A percentile compares a stretch with the other conserved stretches of the same genome.
Evolutionary conservation across 163 green algal species (phyloP).

Genomic region (Prototheca wickerhamii): DNA sequence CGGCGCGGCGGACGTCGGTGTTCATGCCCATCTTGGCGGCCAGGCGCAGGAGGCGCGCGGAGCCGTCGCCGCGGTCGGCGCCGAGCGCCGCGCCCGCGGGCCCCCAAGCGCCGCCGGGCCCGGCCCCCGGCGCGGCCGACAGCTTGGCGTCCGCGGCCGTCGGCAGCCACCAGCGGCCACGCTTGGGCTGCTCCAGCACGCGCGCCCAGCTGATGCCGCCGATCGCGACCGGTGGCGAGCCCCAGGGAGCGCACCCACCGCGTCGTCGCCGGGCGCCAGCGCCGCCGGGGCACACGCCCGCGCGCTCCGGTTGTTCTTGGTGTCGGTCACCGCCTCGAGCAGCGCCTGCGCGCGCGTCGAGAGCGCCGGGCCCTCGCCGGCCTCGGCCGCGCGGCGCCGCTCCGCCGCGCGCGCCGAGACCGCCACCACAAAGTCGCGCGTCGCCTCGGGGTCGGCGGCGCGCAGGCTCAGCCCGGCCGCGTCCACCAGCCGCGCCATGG

Average conservation of each 20-base stretch:
- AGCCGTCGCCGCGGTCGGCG: constrained; percentile 5
- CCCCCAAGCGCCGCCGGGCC: no score
- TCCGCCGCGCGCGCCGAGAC: constrained; percentile 47
- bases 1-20: constrained; percentile 70
- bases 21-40: constrained; percentile 82
- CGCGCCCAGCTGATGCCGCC: background rate
- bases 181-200: background rate
- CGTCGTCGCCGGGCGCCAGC: no score
- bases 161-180: background rate
- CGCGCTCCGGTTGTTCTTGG: constrained; percentile 80
- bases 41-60: constrained; percentile 51
- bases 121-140: constrained; percentile 3
- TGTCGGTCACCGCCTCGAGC: constrained; percentile 80
- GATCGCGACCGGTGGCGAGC: constrained; percentile 3
- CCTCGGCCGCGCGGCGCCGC: constrained; percentile 11
- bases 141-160: background rate
- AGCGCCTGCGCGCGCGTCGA: constrained; percentile 50
- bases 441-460: constrained; percentile 59
- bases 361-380: constrained; percentile 10
- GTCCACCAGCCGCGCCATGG: constrained; percentile 62
- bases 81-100: background rate
- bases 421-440: constrained; percentile 78
- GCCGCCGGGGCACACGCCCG: no score
- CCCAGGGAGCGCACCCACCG: constrained; percentile 16
- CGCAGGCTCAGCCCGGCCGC: constrained; percentile 52